phyloP scores from a whole-genome alignment of 345 rosid species.

The Carallia brachiata region DNA sequence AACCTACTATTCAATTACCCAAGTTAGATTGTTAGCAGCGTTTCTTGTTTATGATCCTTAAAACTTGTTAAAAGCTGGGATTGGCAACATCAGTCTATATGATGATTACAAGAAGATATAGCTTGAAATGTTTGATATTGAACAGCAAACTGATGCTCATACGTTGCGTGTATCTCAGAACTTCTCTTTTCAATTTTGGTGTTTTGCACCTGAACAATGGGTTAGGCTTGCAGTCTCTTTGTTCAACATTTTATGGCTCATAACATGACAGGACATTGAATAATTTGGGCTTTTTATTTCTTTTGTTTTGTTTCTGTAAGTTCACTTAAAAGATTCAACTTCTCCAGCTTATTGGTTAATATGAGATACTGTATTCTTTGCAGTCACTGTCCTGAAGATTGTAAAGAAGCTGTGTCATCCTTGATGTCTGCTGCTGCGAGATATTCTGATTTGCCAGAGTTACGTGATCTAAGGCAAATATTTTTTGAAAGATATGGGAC shows the following conservation, averaged over 20 bases:
- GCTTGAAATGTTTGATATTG: no score
- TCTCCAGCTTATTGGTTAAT: background rate
- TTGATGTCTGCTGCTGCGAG: constrained; percentile 94
- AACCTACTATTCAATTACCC: no score
- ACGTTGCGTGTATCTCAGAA: no score
- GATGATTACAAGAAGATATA: no score
- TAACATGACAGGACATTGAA: background rate
- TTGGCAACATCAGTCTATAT: no score
- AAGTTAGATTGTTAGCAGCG: no score
- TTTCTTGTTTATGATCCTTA: no score
- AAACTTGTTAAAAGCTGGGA: no score
- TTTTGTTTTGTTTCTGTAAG: background rate
- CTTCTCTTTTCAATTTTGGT: no score
- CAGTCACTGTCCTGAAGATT: constrained; percentile 89
- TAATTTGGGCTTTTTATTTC: background rate
- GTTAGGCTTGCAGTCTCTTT: background rate
- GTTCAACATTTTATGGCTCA: background rate
- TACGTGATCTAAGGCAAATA: constrained; percentile 79
- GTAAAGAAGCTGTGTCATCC: constrained; percentile 77
- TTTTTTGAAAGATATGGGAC: constrained; percentile 76
- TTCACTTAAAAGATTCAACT: background rate
- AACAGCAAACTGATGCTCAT: no score
- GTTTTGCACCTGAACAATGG: no score
- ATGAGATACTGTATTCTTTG: background rate
- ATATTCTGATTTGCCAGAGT: constrained; percentile 86